Evolutionary conservation across 371 early-diverging fungal species (phyloP), one percentile per base, ranked within the genome.

Genomic region (Apophysomyces elegans): DNA sequence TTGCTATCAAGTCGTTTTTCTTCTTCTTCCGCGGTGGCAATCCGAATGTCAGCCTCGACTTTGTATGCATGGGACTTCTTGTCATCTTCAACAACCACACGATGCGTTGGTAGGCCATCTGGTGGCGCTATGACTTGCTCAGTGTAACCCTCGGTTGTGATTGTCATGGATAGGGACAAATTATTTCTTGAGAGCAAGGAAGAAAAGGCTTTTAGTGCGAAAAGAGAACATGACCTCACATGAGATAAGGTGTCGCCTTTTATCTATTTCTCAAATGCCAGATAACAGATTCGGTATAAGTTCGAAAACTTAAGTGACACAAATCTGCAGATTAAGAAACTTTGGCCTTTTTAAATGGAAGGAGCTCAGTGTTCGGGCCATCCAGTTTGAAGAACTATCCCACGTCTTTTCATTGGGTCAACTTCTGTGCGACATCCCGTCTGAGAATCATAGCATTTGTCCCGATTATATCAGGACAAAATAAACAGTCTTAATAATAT

Each of bases 241-340:
- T 41, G 39, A 21, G 44, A 41, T 59, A 59, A 38, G 59, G 44
- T 59, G 38, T 59, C 16, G 14, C 32, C 36, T 59, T 39, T 59
- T 41, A 37, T 59, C 38, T 59, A 38, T 59, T 41, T 59, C 32
- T 9, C 35, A 41, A 41, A 21, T 21, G 54, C 7, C n/a, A 50
- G 54, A 50, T 50, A 50, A 50, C 54, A 50, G 21, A 45, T 13
- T n/a, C 54, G n/a, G 54, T 50, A 26, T 50, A 21, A 21, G 9
- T 50, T 13, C 13, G 13, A 45, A 13, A 45, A 45, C 1, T n/a
- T 6, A 45, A 35, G 54, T 50, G 3, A 50, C 54, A 50, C 54
- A 11, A 21, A 7, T 4, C 5, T 21, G 54, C 16, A 35, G 7
- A 7, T 50, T 50, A 18, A 50, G 21, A 21, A 21, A 7, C 21